Evolutionary conservation across 1,139 yeast genomes (phyloP).

Genomic region (Meyerozyma athensensis): DNA sequence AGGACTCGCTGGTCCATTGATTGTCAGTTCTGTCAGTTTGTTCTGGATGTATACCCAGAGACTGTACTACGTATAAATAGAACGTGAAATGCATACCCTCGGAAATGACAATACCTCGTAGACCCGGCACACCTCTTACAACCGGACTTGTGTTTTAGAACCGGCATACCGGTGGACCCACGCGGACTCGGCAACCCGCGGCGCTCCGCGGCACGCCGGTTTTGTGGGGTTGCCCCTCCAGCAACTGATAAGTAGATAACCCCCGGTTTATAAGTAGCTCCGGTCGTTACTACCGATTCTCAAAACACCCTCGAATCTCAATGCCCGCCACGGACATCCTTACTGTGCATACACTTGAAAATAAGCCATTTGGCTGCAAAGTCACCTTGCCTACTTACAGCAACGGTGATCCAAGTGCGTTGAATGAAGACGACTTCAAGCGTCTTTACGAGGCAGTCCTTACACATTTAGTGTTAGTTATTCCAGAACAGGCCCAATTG

Average conservation of each 20-base stretch:
- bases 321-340: slow-evolving; percentile 25
- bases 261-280: neutral
- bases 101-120: neutral
- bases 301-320: neutral
- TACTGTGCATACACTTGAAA: slow-evolving; percentile 44
- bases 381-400: slow-evolving; percentile 62
- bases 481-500: slow-evolving; percentile 63
- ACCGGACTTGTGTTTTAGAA: too few species aligned
- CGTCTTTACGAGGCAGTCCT: slow-evolving; percentile 60
- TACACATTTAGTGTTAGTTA: slow-evolving; percentile 63
- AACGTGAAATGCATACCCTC: neutral
- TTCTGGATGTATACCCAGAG: slow-evolving; percentile 59
- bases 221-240: too few species aligned
- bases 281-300: neutral
- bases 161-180: neutral
- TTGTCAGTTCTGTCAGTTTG: slow-evolving; percentile 54
- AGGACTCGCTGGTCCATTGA: slow-evolving; percentile 84
- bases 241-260: neutral
- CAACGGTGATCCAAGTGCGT: slow-evolving; percentile 65
- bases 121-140: too few species aligned
- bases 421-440: slow-evolving; percentile 61
- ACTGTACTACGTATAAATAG: slow-evolving; percentile 43
- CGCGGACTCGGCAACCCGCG: neutral
- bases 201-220: slow-evolving; percentile 3
- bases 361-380: slow-evolving; percentile 62